These are phyloP conservation scores for Aureobasidium pullulans DNA, from an alignment of 2,329 filamentous ascomycete genomes.

Conservation along the genomic window DNA sequence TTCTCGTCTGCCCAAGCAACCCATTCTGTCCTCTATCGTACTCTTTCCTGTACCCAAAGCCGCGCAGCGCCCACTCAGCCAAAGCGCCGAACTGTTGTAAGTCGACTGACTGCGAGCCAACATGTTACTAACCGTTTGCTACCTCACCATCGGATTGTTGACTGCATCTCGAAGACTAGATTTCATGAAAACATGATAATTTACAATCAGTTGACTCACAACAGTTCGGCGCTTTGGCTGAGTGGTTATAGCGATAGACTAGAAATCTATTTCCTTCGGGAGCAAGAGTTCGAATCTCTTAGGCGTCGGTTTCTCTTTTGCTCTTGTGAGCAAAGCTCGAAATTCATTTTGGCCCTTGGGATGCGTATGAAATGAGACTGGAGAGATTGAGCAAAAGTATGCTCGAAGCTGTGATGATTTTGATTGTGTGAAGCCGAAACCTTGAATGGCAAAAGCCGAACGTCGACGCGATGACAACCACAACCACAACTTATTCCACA, in stretches of 20 bases:
- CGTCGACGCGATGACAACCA: background rate
- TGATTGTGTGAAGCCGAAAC: background rate
- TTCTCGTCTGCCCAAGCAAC: too few species aligned
- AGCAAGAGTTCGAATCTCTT: constrained; percentile 25
- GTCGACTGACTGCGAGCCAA: too few species aligned
- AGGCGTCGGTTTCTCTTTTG: constrained; percentile 18
- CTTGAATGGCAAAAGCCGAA: background rate
- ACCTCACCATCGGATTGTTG: too few species aligned
- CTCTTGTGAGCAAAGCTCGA: background rate
- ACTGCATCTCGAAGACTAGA: too few species aligned
- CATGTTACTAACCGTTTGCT: too few species aligned
- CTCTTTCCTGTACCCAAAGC: too few species aligned
- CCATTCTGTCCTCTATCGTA: too few species aligned
- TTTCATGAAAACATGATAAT: too few species aligned
- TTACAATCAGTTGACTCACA: too few species aligned
- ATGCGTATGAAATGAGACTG: background rate
- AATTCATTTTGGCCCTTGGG: background rate
- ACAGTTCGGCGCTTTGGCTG: constrained; percentile 21
- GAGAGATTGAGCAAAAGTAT: background rate
- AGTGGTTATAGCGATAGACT: constrained; percentile 28
- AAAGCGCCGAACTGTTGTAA: too few species aligned
- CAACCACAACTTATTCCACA: background rate
- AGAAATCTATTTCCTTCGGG: constrained; percentile 29
- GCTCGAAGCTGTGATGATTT: background rate
- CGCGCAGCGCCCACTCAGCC: too few species aligned